A percentile compares a stretch with the other conserved stretches of the same genome.
Evolutionary conservation across 495 filamentous ascomycete species (phyloP).

Genomic region (Neurospora sp.): DNA sequence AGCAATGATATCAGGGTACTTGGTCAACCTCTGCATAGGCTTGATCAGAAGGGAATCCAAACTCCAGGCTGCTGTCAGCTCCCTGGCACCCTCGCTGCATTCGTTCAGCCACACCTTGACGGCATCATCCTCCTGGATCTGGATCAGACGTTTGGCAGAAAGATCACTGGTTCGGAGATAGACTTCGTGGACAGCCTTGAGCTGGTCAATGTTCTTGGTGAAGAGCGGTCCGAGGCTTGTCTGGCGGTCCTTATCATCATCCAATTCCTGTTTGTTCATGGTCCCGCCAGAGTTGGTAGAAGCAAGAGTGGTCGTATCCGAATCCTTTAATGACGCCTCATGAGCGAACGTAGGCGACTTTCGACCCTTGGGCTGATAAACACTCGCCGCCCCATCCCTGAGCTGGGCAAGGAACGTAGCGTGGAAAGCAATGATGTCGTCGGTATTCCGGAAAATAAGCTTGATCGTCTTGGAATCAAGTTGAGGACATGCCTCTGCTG

Average conservation of each 20-base stretch:
- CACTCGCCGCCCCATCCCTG: constrained; percentile 60
- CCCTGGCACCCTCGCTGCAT: constrained; percentile 76
- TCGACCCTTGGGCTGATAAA: constrained; percentile 53
- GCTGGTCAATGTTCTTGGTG: constrained; percentile 54
- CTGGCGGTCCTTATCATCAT: constrained; percentile 53
- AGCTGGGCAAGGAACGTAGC: constrained; percentile 65
- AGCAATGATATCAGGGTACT: constrained; percentile 78
- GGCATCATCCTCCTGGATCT: constrained; percentile 60
- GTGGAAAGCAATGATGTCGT: constrained; percentile 77
- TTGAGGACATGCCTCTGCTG: constrained; percentile 68
- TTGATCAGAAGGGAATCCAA: constrained; percentile 91
- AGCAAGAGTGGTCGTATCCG: constrained; percentile 23
- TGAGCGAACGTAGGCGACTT: constrained; percentile 26
- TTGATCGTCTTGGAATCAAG: constrained; percentile 78
- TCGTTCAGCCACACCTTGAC: constrained; percentile 87
- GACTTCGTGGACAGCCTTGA: constrained; percentile 78
- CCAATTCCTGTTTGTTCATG: constrained; percentile 24
- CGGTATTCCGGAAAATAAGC: constrained; percentile 80
- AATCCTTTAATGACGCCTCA: constrained; percentile 15
- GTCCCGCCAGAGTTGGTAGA: constrained; percentile 16
- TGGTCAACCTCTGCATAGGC: constrained; percentile 82
- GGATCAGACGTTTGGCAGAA: constrained; percentile 66
- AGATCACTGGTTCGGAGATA: constrained; percentile 81
- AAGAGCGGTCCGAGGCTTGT: constrained; percentile 78
- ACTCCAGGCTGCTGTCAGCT: constrained; percentile 87